Evolutionary conservation across 257 asterid species (phyloP).

Genomic region (Haberlea rhodopensis): DNA sequence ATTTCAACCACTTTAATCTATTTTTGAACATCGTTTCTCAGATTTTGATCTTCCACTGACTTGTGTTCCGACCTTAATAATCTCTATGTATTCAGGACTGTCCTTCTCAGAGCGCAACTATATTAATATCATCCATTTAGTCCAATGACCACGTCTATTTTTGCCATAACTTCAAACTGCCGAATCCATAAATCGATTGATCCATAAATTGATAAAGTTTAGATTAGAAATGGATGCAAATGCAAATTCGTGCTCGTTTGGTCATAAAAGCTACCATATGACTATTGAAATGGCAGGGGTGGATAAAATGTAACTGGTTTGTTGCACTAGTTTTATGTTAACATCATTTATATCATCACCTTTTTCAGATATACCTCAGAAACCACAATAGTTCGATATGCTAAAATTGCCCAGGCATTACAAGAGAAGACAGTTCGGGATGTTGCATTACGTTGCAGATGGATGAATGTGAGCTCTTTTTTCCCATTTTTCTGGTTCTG

Average conservation of each 20-base stretch:
- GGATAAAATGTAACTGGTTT: not conserved
- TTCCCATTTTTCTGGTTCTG: no score
- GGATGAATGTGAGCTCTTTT: constrained; percentile 75
- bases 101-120: not conserved
- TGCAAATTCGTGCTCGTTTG: not conserved
- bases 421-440: constrained; percentile 92
- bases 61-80: not conserved
- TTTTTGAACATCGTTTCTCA: not conserved
- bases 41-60: not conserved
- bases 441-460: constrained; percentile 85
- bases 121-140: not conserved
- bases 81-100: not conserved
- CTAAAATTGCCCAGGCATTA: constrained; percentile 77
- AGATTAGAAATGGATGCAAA: no score
- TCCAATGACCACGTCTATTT: not conserved
- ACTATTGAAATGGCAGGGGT: not conserved
- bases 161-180: not conserved
- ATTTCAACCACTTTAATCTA: not conserved
- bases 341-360: constrained; percentile 15
- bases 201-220: not conserved
- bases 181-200: no score
- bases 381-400: constrained; percentile 50
- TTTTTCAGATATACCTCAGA: constrained; percentile 80
- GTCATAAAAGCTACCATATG: not conserved
- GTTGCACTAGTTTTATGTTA: constrained; percentile 12